phyloP scores from a whole-genome alignment of 306 rosid species.

The Geum urbanum region DNA sequence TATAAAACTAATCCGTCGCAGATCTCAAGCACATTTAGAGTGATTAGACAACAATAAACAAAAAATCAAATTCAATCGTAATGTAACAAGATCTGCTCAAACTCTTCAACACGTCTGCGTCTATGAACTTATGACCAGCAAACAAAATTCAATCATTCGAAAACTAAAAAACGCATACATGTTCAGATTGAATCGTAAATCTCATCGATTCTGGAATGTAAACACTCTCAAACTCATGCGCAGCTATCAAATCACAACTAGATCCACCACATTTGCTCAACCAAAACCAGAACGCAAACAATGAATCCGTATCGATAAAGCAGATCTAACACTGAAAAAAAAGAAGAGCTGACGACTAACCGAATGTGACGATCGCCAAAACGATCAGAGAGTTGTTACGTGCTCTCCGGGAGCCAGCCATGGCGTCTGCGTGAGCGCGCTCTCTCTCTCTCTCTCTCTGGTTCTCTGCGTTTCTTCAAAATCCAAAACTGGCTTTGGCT shows the following conservation, averaged over 20 bases:
- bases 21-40: constrained; percentile 3
- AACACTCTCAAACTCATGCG: background rate
- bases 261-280: constrained; percentile 32
- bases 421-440: constrained; percentile 19
- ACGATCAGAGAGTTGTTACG: constrained; percentile 50
- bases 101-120: background rate
- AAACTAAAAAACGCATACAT: background rate
- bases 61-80: background rate
- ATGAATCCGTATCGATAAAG: background rate
- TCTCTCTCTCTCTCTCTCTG: background rate
- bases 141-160: background rate
- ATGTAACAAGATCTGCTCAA: background rate
- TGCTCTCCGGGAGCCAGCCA: constrained; percentile 71
- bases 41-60: background rate
- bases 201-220: background rate
- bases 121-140: background rate
- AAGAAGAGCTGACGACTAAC: constrained; percentile 30
- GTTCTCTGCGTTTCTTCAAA: constrained; percentile 17
- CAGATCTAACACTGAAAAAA: constrained; percentile 39
- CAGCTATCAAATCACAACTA: background rate
- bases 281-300: background rate
- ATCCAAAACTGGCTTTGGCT: background rate
- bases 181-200: background rate
- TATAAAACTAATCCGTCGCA: background rate
- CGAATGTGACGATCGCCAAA: constrained; percentile 61